Percentiles rank a stretch among this genome's conserved stretches.
phyloP scores from a whole-genome alignment of 768 basidiomycete species.

The Macrolepiota dolichaula region DNA sequence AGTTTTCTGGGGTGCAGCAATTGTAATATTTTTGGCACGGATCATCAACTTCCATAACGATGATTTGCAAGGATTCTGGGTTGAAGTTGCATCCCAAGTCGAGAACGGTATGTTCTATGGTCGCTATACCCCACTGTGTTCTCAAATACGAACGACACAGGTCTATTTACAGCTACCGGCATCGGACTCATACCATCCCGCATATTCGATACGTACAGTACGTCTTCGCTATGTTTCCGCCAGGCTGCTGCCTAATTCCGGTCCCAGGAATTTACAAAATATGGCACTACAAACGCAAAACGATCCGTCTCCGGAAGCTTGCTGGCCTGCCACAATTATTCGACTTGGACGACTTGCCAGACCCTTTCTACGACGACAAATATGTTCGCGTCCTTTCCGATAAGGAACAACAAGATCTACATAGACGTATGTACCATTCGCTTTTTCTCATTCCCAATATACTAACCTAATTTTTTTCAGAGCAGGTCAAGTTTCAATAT shows the following conservation, averaged over 20 bases:
- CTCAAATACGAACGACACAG: slow-evolving; percentile 26
- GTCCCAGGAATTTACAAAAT: slow-evolving; percentile 67
- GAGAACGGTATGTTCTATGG: slow-evolving; percentile 53
- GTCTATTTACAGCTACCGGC: slow-evolving; percentile 77
- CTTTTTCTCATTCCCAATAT: not conserved
- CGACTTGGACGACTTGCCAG: slow-evolving; percentile 78
- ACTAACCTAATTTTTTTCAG: slow-evolving; percentile 27
- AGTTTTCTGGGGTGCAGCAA: slow-evolving; percentile 87
- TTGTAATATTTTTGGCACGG: slow-evolving; percentile 68
- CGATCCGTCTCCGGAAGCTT: slow-evolving; percentile 52
- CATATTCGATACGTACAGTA: slow-evolving; percentile 72
- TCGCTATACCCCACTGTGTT: not conserved
- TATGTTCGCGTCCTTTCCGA: slow-evolving; percentile 71
- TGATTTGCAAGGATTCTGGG: slow-evolving; percentile 75
- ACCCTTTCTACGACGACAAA: slow-evolving; percentile 68
- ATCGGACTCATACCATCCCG: slow-evolving; percentile 79
- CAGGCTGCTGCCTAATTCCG: not conserved
- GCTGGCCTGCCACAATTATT: slow-evolving; percentile 66
- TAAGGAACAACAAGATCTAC: slow-evolving; percentile 58
- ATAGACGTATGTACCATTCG: slow-evolving; percentile 47
- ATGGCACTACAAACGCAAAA: slow-evolving; percentile 67
- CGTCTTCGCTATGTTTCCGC: slow-evolving; percentile 16
- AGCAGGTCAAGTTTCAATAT: slow-evolving; percentile 65
- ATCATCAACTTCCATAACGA: slow-evolving; percentile 70
- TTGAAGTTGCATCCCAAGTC: slow-evolving; percentile 74